These are phyloP conservation scores for Hortiboletus flavorubellus DNA, from an alignment of 768 basidiomycete species.

Conservation along the genomic window DNA sequence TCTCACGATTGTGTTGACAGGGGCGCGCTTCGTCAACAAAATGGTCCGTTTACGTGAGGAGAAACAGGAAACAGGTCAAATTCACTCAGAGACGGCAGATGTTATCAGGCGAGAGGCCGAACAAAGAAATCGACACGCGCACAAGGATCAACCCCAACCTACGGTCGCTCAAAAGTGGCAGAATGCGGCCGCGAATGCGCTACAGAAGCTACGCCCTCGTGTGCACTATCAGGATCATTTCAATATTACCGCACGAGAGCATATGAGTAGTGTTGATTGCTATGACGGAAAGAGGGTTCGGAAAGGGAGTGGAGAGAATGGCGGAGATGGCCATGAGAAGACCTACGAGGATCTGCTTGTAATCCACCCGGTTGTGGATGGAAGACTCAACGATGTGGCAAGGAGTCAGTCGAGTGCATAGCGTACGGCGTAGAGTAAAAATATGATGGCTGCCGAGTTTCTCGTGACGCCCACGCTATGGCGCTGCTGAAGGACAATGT, in stretches of 20 bases:
- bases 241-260: slow-evolving; percentile 58
- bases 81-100: slow-evolving; percentile 41
- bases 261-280: slow-evolving; percentile 76
- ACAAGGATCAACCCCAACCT: slow-evolving; percentile 6
- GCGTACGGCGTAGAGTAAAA: slow-evolving; percentile 13
- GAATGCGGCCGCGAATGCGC: slow-evolving; percentile 38
- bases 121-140: no score
- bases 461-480: background rate
- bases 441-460: background rate
- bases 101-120: no score
- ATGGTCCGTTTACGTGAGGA: slow-evolving; percentile 41
- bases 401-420: slow-evolving; percentile 19
- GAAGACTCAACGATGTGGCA: slow-evolving; percentile 56
- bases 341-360: slow-evolving; percentile 48
- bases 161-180: slow-evolving; percentile 45
- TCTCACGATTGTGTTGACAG: slow-evolving; percentile 36
- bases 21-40: slow-evolving; percentile 70
- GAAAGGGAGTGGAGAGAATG: slow-evolving; percentile 29
- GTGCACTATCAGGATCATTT: slow-evolving; percentile 58
- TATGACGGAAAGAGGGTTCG: slow-evolving; percentile 57
- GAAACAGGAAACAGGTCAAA: slow-evolving; percentile 26
- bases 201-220: slow-evolving; percentile 46
- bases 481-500: background rate
- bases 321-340: slow-evolving; percentile 8
- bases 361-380: slow-evolving; percentile 64